Evolutionary conservation across 2,329 filamentous ascomycete species (phyloP), one percentile per base, ranked within the genome.

Genomic region (Pyrenophora tritici-repentis): DNA sequence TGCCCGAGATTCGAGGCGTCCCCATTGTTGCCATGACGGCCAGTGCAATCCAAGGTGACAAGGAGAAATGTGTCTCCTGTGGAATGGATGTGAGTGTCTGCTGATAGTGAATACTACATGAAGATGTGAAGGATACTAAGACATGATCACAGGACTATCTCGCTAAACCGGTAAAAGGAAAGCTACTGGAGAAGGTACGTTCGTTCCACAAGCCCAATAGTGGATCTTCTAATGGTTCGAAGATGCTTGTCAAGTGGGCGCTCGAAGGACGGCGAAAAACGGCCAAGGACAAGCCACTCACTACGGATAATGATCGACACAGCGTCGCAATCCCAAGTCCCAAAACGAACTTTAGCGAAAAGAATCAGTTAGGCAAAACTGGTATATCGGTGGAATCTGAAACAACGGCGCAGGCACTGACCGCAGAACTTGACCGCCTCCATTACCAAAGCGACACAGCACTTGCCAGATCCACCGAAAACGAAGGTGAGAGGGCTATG

Each of bases 11-110:
- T 3, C 78, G 80, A 47, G 78, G 85, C 36, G 85, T 90, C 4
- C 88, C 88, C 0, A 90, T 91, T 42, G 85, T 91, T 32, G 88
- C 88, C n/a, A 90, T 91, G 86, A 91, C 88, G 0, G 89, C 88
- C 4, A 89, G 85, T 3, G 88, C 88, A 0, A 90, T 91, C 34
- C 86, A 90, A 66, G 88, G 88, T 4, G 88, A 91, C 63, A 79
- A 82, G 41, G 88, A 91, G 67, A 90, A 90, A 66, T 91, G 88
- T 53, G 81, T 80, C 54, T 86, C 87, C n/a, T 55, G 52, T 7
- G 88, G 88, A 26, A 91, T 91, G 88, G 87, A 91, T 56, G 69
- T 71, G 47, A 69, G 67, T 65, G 14, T n/a, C 42, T 16, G 44
- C 31, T 16, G 40, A 22, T 26, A 17, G 13, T 48, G 42, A 44